Percentiles rank a stretch among this genome's conserved stretches.
phyloP scores from a whole-genome alignment of 352 stramenopile genomes.

The Globisporangium echinulatum region DNA sequence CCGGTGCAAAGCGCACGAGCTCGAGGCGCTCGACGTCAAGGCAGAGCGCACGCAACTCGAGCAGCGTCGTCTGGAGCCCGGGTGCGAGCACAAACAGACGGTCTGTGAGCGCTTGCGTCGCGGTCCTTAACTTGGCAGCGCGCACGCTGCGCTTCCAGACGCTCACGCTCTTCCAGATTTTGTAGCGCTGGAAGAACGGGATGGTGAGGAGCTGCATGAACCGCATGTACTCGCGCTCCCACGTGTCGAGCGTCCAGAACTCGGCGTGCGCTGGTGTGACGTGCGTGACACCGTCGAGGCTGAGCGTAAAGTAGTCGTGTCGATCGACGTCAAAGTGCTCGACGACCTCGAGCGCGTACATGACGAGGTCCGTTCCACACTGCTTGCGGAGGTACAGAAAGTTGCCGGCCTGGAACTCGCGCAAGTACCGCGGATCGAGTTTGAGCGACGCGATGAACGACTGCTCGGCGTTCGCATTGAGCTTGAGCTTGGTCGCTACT shows the following conservation, averaged over 20 bases:
- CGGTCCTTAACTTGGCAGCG: conserved; percentile 79
- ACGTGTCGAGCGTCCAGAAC: conserved; percentile 90
- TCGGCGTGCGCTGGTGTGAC: conserved; percentile 86
- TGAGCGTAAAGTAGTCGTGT: conserved; percentile 91
- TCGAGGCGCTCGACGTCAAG: conserved; percentile 58
- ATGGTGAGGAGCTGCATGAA: conserved; percentile 90
- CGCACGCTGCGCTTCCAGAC: conserved; percentile 90
- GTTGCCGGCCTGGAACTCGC: conserved; percentile 72
- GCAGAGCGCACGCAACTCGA: conserved; percentile 70
- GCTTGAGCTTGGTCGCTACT: neutral
- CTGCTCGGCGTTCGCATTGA: conserved; percentile 1
- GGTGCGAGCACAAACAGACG: conserved; percentile 87
- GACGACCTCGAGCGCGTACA: conserved; percentile 81
- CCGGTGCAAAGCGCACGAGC: conserved; percentile 59
- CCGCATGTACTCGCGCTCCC: conserved; percentile 89
- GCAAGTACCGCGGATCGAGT: conserved; percentile 64
- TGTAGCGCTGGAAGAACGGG: conserved; percentile 91
- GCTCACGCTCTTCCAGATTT: conserved; percentile 92
- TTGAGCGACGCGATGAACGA: conserved; percentile 79
- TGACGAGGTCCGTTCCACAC: conserved; percentile 54
- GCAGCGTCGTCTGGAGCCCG: conserved; percentile 73
- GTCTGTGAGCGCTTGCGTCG: conserved; percentile 75
- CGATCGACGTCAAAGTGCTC: conserved; percentile 82
- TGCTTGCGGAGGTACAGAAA: conserved; percentile 79
- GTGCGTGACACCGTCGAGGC: conserved; percentile 87